Base-by-base conservation (phyloP, 2,329 filamentous ascomycete species). In the Pestalotiopsis sp. region DNA sequence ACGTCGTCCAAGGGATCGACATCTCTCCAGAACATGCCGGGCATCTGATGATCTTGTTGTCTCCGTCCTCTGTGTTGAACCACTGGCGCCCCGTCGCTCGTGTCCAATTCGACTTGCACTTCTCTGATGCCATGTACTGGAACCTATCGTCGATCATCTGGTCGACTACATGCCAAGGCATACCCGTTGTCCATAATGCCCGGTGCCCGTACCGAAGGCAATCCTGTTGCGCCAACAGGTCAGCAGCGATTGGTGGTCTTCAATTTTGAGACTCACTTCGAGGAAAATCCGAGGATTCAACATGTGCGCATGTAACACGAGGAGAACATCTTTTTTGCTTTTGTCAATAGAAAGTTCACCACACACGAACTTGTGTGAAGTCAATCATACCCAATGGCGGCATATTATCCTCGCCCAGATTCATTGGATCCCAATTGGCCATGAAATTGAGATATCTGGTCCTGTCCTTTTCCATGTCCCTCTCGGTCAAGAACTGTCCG, bases 381-480 rank as follows among this genome's bases (percentile, higher is more conserved):
- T 36, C 23, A 27, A 36, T 13, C 62, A 27, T 52, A 65, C 62
- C 62, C 20, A 65, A 23, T 31, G 62, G 62, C 17, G 62, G 62
- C 41, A 65, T 65, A 20, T 36, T 17, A 27, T 65, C 62, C 27
- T 65, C 41, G 62, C 41, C 52, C 62, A 17, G 49, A 39, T 52
- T 23, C 62, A 65, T 65, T 3, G 62, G 62, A 20, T 65, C 62
- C 62, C 62, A 65, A 25, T 65, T 65, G 38, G 62, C 41, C 62
- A 65, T 65, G 39, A 65, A 65, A 12, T 65, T 65, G 38, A 65
- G 38, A 3, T 65, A 65, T 13, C 62, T 17, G 4, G 62, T 65
- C 1, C 62, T 36, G 41, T 65, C 62, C 41, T 65, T 65, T 52
- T 65, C 62, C 62, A 65, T 65, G 23, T 65, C 62, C 62, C 62